These are phyloP conservation scores for Camellia oleifera DNA, from an alignment of 179 eudicot species.

Conservation along the genomic window DNA sequence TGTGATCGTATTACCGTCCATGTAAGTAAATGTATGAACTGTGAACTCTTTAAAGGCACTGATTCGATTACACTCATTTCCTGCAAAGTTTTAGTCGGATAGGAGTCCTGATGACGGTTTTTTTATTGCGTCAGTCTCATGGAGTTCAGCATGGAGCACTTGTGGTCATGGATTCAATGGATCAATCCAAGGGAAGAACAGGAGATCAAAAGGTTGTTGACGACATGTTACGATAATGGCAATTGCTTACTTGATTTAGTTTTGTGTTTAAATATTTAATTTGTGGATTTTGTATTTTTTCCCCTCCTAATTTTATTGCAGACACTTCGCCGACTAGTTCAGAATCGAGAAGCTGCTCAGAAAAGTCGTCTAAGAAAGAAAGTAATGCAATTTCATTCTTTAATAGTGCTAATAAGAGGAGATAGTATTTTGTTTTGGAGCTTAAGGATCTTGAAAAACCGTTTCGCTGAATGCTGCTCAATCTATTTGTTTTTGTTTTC, in stretches of 20 bases:
- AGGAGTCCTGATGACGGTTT: neutral
- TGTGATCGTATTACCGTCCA: neutral
- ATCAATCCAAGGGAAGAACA: slow-evolving; percentile 51
- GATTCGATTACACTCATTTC: too few relatives aligned
- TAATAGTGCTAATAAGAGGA: neutral
- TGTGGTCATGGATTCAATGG: slow-evolving; percentile 51
- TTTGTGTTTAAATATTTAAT: neutral
- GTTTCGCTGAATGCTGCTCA: too few relatives aligned
- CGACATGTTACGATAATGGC: neutral
- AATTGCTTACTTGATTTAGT: neutral
- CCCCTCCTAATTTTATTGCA: slow-evolving; percentile 16
- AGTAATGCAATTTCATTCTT: slow-evolving; percentile 35
- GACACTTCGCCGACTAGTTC: slow-evolving; percentile 83
- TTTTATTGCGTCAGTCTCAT: slow-evolving; percentile 35
- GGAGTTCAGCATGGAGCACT: slow-evolving; percentile 51
- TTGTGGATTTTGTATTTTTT: neutral
- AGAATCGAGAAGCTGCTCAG: slow-evolving; percentile 98
- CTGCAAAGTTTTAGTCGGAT: neutral
- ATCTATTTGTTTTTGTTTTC: too few relatives aligned
- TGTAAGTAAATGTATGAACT: neutral
- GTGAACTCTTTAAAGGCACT: neutral
- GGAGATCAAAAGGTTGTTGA: slow-evolving; percentile 77
- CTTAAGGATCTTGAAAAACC: neutral
- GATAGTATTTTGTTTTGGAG: too few relatives aligned
- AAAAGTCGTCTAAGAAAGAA: slow-evolving; percentile 96